A percentile compares a stretch with the other conserved stretches of the same genome.
These are phyloP conservation scores for Trichosporon inkin DNA, from an alignment of 1,284 basidiomycete species.

Conservation along the genomic window DNA sequence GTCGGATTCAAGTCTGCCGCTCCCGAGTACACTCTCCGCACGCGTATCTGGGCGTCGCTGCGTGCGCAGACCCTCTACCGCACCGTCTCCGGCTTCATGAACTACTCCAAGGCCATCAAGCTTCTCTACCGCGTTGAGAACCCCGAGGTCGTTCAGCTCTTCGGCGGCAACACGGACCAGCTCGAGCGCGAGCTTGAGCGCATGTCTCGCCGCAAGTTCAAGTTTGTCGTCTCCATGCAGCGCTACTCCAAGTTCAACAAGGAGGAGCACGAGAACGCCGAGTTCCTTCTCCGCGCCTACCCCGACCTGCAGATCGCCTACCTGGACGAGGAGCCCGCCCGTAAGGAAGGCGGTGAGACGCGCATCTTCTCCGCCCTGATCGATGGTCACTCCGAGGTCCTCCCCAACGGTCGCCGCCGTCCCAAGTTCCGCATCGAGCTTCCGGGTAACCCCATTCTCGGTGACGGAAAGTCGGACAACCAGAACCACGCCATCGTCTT, in stretches of 20 bases:
- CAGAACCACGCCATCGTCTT: slow-evolving; percentile 99
- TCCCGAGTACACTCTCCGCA: slow-evolving; percentile 96
- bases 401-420: slow-evolving; percentile 77
- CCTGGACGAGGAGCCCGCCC: slow-evolving; percentile 88
- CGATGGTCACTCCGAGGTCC: slow-evolving; percentile 95
- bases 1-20: slow-evolving; percentile 99
- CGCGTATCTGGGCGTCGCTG: slow-evolving; percentile 97
- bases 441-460: slow-evolving; percentile 96
- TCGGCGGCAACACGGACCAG: slow-evolving; percentile 95
- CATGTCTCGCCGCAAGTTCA: slow-evolving; percentile 98
- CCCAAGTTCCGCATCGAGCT: slow-evolving; percentile 99
- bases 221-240: slow-evolving; percentile 99
- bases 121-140: slow-evolving; percentile 99
- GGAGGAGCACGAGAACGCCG: slow-evolving; percentile 98
- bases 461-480: slow-evolving; percentile 99
- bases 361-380: slow-evolving; percentile 93
- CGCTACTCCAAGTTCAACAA: slow-evolving; percentile 99
- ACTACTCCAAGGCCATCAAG: slow-evolving; percentile 99
- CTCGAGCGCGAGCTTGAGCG: slow-evolving; percentile 94
- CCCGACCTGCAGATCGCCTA: slow-evolving; percentile 98
- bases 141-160: slow-evolving; percentile 94
- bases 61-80: slow-evolving; percentile 98
- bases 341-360: slow-evolving; percentile 92
- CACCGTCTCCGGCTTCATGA: slow-evolving; percentile 99
- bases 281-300: slow-evolving; percentile 97